Percentiles rank a stretch among this genome's conserved stretches.
These are phyloP conservation scores for Protea cynaroides DNA, from an alignment of 164 flowering plant genomes.

Conservation along the genomic window DNA sequence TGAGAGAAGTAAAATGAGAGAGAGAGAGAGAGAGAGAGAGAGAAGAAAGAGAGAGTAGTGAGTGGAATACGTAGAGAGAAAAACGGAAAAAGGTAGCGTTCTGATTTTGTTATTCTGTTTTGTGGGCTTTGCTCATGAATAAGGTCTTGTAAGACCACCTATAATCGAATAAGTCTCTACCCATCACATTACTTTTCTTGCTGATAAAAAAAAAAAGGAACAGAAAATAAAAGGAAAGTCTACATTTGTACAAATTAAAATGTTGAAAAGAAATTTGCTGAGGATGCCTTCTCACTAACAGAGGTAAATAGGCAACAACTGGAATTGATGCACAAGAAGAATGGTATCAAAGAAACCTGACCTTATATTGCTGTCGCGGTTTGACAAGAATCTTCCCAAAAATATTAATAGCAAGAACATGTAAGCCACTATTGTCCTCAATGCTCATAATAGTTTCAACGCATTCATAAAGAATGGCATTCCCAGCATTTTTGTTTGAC, in stretches of 20 bases:
- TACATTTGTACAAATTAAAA: neutral
- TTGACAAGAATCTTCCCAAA: constrained; percentile 97
- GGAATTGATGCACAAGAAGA: neutral
- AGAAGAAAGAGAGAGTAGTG: no score
- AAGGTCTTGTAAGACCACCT: no score
- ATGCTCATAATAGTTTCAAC: constrained; percentile 94
- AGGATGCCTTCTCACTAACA: neutral
- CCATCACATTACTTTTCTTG: no score
- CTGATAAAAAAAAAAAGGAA: no score
- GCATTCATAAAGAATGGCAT: constrained; percentile 97
- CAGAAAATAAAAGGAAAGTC: neutral
- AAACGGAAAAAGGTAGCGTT: no score
- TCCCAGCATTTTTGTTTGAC: constrained; percentile 96
- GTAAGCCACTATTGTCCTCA: constrained; percentile 94
- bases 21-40: no score
- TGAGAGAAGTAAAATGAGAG: no score
- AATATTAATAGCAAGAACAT: constrained; percentile 97
- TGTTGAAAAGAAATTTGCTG: neutral
- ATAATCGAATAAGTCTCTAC: no score
- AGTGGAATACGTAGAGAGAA: no score
- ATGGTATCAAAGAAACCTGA: constrained; percentile 15
- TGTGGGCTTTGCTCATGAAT: no score
- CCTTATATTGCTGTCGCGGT: constrained; percentile 99
- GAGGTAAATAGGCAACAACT: neutral
- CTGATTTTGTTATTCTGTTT: no score